Base-by-base conservation (phyloP, 345 rosid genomes). In the Atalantia buxifolia region DNA sequence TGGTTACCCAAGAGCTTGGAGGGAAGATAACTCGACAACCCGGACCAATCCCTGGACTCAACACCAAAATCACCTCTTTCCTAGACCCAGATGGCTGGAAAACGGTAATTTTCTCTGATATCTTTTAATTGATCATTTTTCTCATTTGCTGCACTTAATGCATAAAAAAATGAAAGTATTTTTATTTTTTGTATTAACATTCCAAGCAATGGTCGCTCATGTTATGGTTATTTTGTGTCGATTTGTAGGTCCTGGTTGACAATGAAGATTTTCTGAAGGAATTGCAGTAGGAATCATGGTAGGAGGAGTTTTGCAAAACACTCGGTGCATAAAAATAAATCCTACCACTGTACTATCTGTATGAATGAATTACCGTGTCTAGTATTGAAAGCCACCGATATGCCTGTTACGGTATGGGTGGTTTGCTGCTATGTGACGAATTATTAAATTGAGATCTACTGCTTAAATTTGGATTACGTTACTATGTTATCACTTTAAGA, bases 21-120 rank as follows among this genome's bases (percentile, higher is more conserved):
- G 99, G 98, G 77, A 93, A 95, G 84, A 90, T 95, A 82, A 91
- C 97, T 62, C 84, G 97, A 75, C 92, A 87, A 74, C 86, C 98
- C 0, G 99, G 99, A 78, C 95, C 98, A 40, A 68, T 93, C 84
- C 97, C 97, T 9, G 99, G 99, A 81, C 22, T 93, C 33, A 90
- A 90, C 85, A 94, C 98, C 83, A 96, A 92, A 86, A 94, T 94
- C 68, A 88, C 89, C 74, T 77, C 94, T 55, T 96, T 96, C 72
- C 87, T 92, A 25, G 99, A 94, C 78, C 98, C 97, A 33, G 98
- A 96, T 87, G 98, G 98, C 80, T 94, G 98, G 99, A 96, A 96
- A 88, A 92, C 97, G 6, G 97, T 93, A 81, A 81, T 92, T 81
- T 79, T 48, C 19, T 16, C 72, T 6, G 5, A 27, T 28, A 61